Base-by-base conservation (phyloP, 345 rosid genomes). In the Carallia pectinifolia region DNA sequence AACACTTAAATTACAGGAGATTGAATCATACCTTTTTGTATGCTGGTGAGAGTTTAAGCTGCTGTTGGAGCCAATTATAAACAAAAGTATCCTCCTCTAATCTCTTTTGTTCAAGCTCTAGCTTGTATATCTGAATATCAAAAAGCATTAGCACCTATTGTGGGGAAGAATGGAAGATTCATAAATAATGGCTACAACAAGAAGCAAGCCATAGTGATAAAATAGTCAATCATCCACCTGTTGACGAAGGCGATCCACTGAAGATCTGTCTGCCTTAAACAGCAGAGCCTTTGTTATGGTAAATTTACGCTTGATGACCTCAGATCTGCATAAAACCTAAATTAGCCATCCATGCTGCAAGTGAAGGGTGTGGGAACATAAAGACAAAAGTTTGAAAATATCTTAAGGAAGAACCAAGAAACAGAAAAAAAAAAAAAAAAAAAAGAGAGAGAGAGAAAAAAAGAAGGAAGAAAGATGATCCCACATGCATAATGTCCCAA, bases 31-130 rank as follows among this genome's bases (percentile, higher is more conserved):
- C 98, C 91, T 88, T 90, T 71, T 87, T 86, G 83, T 90, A 93
- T n/a, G 91, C 97, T 8, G 98, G 97, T 52, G 97, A 93, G 71
- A 84, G 86, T 75, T 88, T 89, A 65, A 93, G 93, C 75, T 89
- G 98, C 66, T 86, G 89, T 52, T 93, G 98, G 58, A 93, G 96
- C 96, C 97, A 93, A 65, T 93, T 90, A 76, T 90, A 93, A 47
- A 93, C 96, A 85, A 80, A 84, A 31, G 95, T 83, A 80, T 93
- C 98, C 79, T 89, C 90, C 74, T 90, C 90, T 74, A 93, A 79
- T 77, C 93, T 86, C 84, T 88, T 90, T 73, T 90, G 97, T 75
- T 93, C 96, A 72, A 78, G 71, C 78, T 93, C 97, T 70, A 93
- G 81, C 86, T 90, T 89, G 81, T 77, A 82, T 75, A 89, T 86